Percentiles rank a stretch among this genome's conserved stretches.
Evolutionary conservation across 1,139 yeast genomes (phyloP).

Genomic region (Lodderomyces orthopsilosis): DNA sequence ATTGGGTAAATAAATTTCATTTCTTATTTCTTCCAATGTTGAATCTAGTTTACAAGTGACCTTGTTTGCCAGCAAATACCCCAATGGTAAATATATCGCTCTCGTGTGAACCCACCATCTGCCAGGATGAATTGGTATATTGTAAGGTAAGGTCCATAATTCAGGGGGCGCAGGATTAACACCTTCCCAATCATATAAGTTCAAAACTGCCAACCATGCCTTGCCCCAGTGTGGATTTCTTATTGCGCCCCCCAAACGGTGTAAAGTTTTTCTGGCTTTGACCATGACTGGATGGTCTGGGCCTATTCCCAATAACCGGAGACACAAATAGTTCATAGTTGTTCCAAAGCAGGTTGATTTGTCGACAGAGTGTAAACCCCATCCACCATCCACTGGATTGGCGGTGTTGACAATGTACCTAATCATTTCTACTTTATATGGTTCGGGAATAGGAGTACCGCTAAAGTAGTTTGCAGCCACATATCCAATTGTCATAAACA

Average conservation of each 20-base stretch:
- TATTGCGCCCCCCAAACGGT: slow-evolving; percentile 80
- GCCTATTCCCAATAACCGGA: slow-evolving; percentile 74
- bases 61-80: slow-evolving; percentile 66
- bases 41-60: slow-evolving; percentile 62
- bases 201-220: slow-evolving; percentile 78
- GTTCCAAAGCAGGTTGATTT: slow-evolving; percentile 97
- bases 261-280: slow-evolving; percentile 74
- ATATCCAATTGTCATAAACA: slow-evolving; percentile 93
- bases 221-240: slow-evolving; percentile 98
- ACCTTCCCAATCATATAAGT: slow-evolving; percentile 90
- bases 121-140: slow-evolving; percentile 85
- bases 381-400: slow-evolving; percentile 99
- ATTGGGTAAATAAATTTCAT: slow-evolving; percentile 63
- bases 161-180: slow-evolving; percentile 99
- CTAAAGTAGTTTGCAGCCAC: slow-evolving; percentile 74
- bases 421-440: slow-evolving; percentile 64
- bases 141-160: slow-evolving; percentile 82
- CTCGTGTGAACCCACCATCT: slow-evolving; percentile 99
- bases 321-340: slow-evolving; percentile 73
- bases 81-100: slow-evolving; percentile 85
- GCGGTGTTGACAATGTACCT: slow-evolving; percentile 85
- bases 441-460: slow-evolving; percentile 64
- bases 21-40: slow-evolving; percentile 58
- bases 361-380: slow-evolving; percentile 94
- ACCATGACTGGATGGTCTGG: slow-evolving; percentile 73